These are phyloP conservation scores for Neoscytalidium dimidiatum DNA, from an alignment of 2,329 filamentous ascomycete genomes.

Conservation along the genomic window DNA sequence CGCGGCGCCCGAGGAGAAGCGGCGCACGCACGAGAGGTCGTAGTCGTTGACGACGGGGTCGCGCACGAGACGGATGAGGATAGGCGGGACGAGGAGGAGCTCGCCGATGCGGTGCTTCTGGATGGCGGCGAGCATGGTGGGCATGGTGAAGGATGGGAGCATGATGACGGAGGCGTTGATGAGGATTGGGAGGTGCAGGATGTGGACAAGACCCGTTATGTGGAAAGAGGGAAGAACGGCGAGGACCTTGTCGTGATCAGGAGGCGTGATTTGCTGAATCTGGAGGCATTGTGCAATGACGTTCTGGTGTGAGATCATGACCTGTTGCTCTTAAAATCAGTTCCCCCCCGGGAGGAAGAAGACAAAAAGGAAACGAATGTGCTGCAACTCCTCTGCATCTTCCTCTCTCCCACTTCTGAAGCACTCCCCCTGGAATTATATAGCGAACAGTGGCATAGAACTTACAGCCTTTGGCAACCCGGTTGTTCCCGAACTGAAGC, in stretches of 20 bases:
- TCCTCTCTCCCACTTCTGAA: no score
- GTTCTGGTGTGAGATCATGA: slow-evolving; percentile 57
- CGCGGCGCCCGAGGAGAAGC: slow-evolving; percentile 63
- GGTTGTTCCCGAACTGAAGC: slow-evolving; percentile 53
- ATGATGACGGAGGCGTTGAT: slow-evolving; percentile 68
- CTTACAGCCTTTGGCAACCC: slow-evolving; percentile 51
- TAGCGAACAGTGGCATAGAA: not conserved
- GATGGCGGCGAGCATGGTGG: slow-evolving; percentile 56
- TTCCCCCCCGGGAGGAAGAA: no score
- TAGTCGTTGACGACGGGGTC: slow-evolving; percentile 58
- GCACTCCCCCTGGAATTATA: no score
- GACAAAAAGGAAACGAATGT: no score
- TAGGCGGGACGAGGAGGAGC: slow-evolving; percentile 61
- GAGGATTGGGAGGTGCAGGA: slow-evolving; percentile 63
- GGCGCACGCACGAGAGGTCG: slow-evolving; percentile 56
- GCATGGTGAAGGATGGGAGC: slow-evolving; percentile 65
- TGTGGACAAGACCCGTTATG: slow-evolving; percentile 61
- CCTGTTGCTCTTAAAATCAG: slow-evolving; percentile 34
- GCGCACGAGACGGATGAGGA: slow-evolving; percentile 61
- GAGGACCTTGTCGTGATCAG: slow-evolving; percentile 53
- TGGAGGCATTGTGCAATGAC: slow-evolving; percentile 64
- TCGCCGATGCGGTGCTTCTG: slow-evolving; percentile 56
- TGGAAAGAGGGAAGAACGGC: slow-evolving; percentile 64
- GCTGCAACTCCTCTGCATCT: no score
- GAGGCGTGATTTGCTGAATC: slow-evolving; percentile 54